phyloP scores from a whole-genome alignment of 78 protist species.

The Polysphondylium violaceum region DNA sequence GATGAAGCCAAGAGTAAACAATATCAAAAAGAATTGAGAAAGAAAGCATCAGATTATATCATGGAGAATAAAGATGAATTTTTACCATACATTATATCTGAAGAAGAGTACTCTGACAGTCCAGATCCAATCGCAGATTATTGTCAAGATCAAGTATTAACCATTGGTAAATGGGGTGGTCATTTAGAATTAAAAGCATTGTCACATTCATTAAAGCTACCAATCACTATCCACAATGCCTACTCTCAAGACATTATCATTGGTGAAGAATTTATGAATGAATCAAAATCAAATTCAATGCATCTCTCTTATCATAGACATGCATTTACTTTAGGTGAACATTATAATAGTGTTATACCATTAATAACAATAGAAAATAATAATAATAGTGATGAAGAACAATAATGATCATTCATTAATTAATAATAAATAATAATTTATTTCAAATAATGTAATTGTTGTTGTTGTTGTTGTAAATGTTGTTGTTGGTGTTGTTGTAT shows the following conservation, averaged over 20 bases:
- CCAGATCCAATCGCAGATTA: conserved; percentile 56
- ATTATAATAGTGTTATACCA: conserved; percentile 77
- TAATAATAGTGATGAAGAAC: not conserved
- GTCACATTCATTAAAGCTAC: conserved; percentile 44
- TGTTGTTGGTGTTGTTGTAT: not conserved
- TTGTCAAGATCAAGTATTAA: conserved; percentile 60
- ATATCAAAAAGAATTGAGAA: conserved; percentile 52
- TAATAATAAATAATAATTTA: not conserved
- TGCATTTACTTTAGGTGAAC: conserved; percentile 79
- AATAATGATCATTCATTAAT: not conserved
- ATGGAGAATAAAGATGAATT: conserved; percentile 49
- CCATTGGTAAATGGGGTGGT: conserved; percentile 80
- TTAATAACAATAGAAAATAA: not conserved
- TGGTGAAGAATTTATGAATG: conserved; percentile 57
- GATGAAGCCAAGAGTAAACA: conserved; percentile 13
- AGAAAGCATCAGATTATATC: conserved; percentile 54
- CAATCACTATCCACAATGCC: conserved; percentile 48
- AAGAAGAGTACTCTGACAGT: conserved; percentile 21
- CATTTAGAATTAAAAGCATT: conserved; percentile 74
- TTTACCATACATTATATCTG: conserved; percentile 56
- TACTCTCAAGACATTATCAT: conserved; percentile 56
- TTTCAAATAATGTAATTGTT: not conserved
- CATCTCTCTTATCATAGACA: conserved; percentile 69
- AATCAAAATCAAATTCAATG: not conserved
- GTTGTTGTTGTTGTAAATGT: conserved; percentile 20